A percentile compares a stretch with the other conserved stretches of the same genome.
phyloP scores from a whole-genome alignment of 2,329 filamentous ascomycete genomes.

The Aureobasidium sp. region DNA sequence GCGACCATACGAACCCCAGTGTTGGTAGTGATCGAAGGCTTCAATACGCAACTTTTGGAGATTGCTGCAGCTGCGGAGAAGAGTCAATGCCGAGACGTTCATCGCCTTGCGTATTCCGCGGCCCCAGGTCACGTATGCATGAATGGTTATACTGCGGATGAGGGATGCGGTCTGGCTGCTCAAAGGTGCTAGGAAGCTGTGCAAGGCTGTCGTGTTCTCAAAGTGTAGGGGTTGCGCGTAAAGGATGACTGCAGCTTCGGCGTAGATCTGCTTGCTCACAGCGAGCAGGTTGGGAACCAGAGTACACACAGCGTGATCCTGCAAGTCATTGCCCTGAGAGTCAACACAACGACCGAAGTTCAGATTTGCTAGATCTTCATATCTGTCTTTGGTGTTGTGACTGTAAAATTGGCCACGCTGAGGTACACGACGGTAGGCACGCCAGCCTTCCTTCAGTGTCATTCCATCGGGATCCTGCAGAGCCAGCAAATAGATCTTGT shows the following conservation, averaged over 20 bases:
- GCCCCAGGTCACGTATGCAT: not conserved
- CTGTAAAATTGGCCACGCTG: not conserved
- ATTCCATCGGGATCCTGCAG: not conserved
- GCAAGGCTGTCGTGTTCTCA: not conserved
- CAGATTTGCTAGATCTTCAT: not conserved
- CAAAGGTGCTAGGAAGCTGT: not conserved
- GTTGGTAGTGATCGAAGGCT: not conserved
- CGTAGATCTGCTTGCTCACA: slow-evolving; percentile 5
- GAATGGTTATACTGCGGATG: not conserved
- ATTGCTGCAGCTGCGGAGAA: slow-evolving; percentile 2
- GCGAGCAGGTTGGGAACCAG: not conserved
- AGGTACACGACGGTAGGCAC: not conserved
- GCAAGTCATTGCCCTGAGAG: too few relatives aligned
- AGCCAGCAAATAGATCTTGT: slow-evolving; percentile 16
- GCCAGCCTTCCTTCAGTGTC: not conserved
- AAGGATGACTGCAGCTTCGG: not conserved
- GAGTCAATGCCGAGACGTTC: slow-evolving; percentile 1
- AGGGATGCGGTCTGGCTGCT: not conserved
- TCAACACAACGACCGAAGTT: too few relatives aligned
- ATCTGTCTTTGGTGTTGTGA: not conserved
- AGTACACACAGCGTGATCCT: not conserved
- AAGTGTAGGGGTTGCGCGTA: slow-evolving; percentile 11
- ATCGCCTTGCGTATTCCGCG: slow-evolving; percentile 1
- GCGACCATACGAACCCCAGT: too few relatives aligned
- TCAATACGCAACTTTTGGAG: not conserved